A percentile compares a stretch with the other conserved stretches of the same genome.
Conservation (phyloP, 2,329 filamentous ascomycete genomes). For the Bipolaris sorokiniana region DNA sequence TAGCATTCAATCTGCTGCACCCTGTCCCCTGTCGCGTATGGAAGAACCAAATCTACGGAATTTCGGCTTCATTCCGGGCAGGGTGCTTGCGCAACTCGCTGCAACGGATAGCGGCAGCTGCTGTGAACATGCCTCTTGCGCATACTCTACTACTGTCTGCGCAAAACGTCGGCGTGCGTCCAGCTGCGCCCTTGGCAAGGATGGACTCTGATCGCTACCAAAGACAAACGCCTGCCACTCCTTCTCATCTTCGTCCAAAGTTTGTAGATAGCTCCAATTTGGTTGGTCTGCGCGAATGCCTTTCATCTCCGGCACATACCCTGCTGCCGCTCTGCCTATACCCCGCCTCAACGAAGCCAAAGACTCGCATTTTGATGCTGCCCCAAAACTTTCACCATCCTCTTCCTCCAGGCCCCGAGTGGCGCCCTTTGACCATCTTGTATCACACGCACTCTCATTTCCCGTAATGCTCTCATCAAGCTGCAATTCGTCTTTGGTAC, state of each 20-base stretch:
- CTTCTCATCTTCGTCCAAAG: slow-evolving; percentile 28
- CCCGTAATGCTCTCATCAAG: slow-evolving; percentile 21
- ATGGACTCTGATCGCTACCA: slow-evolving; percentile 22
- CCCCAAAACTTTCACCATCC: slow-evolving; percentile 23
- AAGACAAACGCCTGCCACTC: slow-evolving; percentile 46
- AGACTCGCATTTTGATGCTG: slow-evolving; percentile 30
- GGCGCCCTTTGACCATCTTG: slow-evolving; percentile 36
- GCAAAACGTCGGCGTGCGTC: slow-evolving; percentile 1
- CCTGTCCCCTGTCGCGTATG: slow-evolving; percentile 33
- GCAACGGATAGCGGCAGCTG: slow-evolving; percentile 25
- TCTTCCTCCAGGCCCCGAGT: slow-evolving; percentile 32
- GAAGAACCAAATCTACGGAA: slow-evolving; percentile 17
- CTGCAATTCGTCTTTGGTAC: slow-evolving; percentile 21
- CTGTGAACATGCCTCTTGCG: slow-evolving; percentile 19
- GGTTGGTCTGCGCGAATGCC: not conserved
- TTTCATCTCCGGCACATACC: not conserved
- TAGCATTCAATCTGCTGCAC: slow-evolving; percentile 26
- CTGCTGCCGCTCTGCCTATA: slow-evolving; percentile 5
- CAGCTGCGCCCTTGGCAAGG: slow-evolving; percentile 11
- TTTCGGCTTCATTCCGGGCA: slow-evolving; percentile 23
- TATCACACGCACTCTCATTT: slow-evolving; percentile 19
- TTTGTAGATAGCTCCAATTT: slow-evolving; percentile 3
- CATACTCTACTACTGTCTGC: slow-evolving; percentile 7
- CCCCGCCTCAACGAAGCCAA: slow-evolving; percentile 30
- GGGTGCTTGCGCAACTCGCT: slow-evolving; percentile 28